phyloP scores from a whole-genome alignment of 192 early-diverging fungal species.

The Coemansia nantahalensis region DNA sequence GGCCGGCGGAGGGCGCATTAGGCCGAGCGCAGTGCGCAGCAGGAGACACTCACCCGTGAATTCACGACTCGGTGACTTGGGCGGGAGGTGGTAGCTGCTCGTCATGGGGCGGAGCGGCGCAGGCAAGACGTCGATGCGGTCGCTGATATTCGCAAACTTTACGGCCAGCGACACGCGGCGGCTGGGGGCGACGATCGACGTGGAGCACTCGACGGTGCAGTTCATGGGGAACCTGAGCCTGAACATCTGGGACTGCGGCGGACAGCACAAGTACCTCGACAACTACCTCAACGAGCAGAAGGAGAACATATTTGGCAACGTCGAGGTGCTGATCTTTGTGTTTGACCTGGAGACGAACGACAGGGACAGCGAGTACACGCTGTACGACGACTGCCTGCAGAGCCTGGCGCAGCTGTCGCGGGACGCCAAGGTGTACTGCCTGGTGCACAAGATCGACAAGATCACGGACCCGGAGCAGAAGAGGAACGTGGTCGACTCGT shows the following conservation, averaged over 20 bases:
- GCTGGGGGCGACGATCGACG: constrained; percentile 96
- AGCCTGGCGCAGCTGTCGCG: constrained; percentile 76
- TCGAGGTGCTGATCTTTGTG: constrained; percentile 99
- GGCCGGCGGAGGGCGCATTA: too few relatives aligned
- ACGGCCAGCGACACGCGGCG: constrained; percentile 91
- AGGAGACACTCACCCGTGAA: too few relatives aligned
- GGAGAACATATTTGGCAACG: constrained; percentile 96
- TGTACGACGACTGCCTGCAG: constrained; percentile 86
- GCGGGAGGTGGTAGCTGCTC: constrained; percentile 65
- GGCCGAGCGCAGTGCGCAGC: too few relatives aligned
- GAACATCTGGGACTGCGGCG: constrained; percentile 98
- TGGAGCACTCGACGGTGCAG: constrained; percentile 94
- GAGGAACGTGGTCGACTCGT: constrained; percentile 27
- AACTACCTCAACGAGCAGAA: constrained; percentile 90
- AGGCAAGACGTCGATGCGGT: constrained; percentile 99
- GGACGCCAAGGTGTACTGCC: constrained; percentile 91
- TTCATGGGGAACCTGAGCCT: constrained; percentile 94
- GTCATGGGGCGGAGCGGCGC: constrained; percentile 97
- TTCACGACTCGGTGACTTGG: too few relatives aligned
- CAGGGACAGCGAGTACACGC: constrained; percentile 84
- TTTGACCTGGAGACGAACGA: constrained; percentile 95
- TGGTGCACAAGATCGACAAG: constrained; percentile 99
- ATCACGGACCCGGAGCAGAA: constrained; percentile 73
- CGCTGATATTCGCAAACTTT: constrained; percentile 98
- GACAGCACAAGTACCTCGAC: constrained; percentile 96